Conservation (phyloP, 192 early-diverging fungal species). For the Backusella morwellensis region DNA sequence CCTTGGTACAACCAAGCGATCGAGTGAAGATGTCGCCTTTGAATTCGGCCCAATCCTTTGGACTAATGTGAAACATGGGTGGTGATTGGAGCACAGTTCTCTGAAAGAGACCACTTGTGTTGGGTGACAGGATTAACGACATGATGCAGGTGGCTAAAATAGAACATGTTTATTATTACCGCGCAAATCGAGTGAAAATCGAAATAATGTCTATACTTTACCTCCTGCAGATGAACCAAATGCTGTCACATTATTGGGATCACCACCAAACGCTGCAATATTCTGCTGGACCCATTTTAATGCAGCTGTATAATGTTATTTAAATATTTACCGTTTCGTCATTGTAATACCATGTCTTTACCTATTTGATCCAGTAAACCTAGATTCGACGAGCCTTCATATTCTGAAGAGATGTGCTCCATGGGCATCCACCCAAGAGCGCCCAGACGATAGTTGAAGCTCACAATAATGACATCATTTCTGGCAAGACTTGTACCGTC, state of each 20-base stretch:
- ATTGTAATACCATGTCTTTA: background rate
- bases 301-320: constrained; percentile 24
- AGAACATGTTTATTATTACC: background rate
- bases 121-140: constrained; percentile 40
- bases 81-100: constrained; percentile 37
- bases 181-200: background rate
- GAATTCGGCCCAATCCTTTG: constrained; percentile 23
- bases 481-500: constrained; percentile 34
- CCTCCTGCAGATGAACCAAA: constrained; percentile 61
- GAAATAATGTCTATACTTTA: background rate
- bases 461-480: constrained; percentile 37
- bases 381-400: constrained; percentile 16
- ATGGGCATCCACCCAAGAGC: constrained; percentile 43
- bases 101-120: constrained; percentile 38
- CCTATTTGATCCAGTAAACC: constrained; percentile 31
- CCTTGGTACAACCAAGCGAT: constrained; percentile 6
- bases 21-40: constrained; percentile 20
- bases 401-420: constrained; percentile 19
- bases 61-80: constrained; percentile 23
- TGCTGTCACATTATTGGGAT: constrained; percentile 53
- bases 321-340: background rate
- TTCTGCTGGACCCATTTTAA: constrained; percentile 60
- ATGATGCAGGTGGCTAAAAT: constrained; percentile 33
- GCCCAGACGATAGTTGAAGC: constrained; percentile 60
- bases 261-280: constrained; percentile 64